These are phyloP conservation scores for Glomus cerebriforme DNA, from an alignment of 192 early-diverging fungal genomes.

Conservation along the genomic window DNA sequence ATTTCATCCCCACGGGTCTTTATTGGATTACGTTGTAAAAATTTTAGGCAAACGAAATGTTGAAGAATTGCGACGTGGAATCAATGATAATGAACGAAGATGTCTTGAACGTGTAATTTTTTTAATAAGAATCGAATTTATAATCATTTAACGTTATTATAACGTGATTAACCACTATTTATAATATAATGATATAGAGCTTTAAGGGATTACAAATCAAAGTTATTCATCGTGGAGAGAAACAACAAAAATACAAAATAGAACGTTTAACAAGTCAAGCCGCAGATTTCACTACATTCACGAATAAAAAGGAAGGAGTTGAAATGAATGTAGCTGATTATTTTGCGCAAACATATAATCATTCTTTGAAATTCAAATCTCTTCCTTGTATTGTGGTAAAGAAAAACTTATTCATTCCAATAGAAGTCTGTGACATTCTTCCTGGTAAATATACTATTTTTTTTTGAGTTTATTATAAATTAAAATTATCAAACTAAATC, in stretches of 20 bases:
- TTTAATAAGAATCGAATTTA: background rate
- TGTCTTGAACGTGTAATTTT: constrained; percentile 4
- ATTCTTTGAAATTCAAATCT: constrained; percentile 44
- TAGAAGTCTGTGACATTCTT: constrained; percentile 15
- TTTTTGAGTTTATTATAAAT: too few relatives aligned
- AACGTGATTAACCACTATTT: too few relatives aligned
- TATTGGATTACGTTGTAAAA: background rate
- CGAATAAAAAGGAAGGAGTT: constrained; percentile 53
- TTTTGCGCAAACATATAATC: constrained; percentile 75
- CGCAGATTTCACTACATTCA: constrained; percentile 74
- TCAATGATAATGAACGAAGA: background rate
- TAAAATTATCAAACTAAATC: background rate
- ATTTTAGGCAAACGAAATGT: background rate
- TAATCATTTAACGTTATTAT: too few relatives aligned
- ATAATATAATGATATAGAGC: constrained; percentile 11
- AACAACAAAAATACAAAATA: constrained; percentile 73
- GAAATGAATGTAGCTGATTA: constrained; percentile 69
- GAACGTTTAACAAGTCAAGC: constrained; percentile 64
- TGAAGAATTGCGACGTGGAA: constrained; percentile 1
- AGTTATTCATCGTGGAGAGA: constrained; percentile 64
- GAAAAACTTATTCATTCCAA: constrained; percentile 11
- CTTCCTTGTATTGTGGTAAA: constrained; percentile 15
- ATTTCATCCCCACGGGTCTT: background rate
- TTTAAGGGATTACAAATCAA: constrained; percentile 58
- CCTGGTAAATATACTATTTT: background rate